A percentile compares a stretch with the other conserved stretches of the same genome.
These are phyloP conservation scores for Clitoria ternatea DNA, from an alignment of 306 rosid species.

Conservation along the genomic window DNA sequence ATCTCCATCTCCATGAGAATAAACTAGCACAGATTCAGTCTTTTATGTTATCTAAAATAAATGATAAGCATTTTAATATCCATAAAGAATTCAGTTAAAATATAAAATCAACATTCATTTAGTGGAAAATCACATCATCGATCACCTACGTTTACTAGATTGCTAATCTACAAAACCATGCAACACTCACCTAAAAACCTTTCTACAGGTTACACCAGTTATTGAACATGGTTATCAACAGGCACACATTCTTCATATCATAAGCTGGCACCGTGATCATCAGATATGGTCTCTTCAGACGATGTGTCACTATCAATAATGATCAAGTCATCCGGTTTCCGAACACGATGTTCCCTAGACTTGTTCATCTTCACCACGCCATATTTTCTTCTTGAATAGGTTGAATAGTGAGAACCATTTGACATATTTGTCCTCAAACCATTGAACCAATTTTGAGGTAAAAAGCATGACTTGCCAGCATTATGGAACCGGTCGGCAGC, in stretches of 20 bases:
- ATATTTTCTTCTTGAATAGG: slow-evolving; percentile 29
- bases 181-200: slow-evolving; percentile 9
- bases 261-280: slow-evolving; percentile 39
- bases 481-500: slow-evolving; percentile 22
- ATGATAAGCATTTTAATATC: not conserved
- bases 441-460: slow-evolving; percentile 27
- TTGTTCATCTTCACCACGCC: slow-evolving; percentile 34
- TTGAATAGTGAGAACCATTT: slow-evolving; percentile 27
- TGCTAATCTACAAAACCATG: slow-evolving; percentile 27
- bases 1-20: not conserved
- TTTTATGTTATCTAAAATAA: not conserved
- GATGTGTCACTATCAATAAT: slow-evolving; percentile 54
- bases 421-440: slow-evolving; percentile 29
- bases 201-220: slow-evolving; percentile 12
- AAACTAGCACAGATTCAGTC: not conserved
- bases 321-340: slow-evolving; percentile 36
- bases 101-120: slow-evolving; percentile 7
- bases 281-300: slow-evolving; percentile 74
- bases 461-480: slow-evolving; percentile 19
- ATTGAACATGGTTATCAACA: slow-evolving; percentile 5
- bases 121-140: slow-evolving; percentile 12
- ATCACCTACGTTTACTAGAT: slow-evolving; percentile 21
- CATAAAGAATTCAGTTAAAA: not conserved
- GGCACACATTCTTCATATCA: slow-evolving; percentile 22
- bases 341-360: slow-evolving; percentile 21